These are phyloP conservation scores for Aspergillus tanneri DNA, from an alignment of 2,329 filamentous ascomycete genomes.

Conservation along the genomic window DNA sequence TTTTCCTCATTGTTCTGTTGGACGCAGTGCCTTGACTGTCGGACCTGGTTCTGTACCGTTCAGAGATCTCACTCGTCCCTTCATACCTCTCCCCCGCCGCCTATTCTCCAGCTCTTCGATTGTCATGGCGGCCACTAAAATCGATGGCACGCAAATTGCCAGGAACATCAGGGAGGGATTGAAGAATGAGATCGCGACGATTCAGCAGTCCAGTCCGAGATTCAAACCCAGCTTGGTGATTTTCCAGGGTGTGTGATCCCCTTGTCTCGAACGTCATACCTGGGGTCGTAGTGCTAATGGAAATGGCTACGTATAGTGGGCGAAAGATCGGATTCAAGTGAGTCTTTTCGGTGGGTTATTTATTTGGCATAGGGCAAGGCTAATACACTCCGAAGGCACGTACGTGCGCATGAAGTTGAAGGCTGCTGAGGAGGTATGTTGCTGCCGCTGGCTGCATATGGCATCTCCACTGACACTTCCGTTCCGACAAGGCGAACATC, in stretches of 20 bases:
- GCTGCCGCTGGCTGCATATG: no score
- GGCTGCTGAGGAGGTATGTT: slow-evolving; percentile 79
- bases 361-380: slow-evolving; percentile 5
- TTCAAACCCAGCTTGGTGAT: slow-evolving; percentile 91
- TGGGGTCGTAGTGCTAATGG: slow-evolving; percentile 5
- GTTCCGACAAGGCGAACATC: slow-evolving; percentile 71
- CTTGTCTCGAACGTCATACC: neutral
- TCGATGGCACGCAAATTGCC: slow-evolving; percentile 94
- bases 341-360: slow-evolving; percentile 34
- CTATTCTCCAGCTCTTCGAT: slow-evolving; percentile 54
- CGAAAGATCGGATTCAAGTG: slow-evolving; percentile 88
- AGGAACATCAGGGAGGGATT: slow-evolving; percentile 84
- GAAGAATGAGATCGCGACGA: slow-evolving; percentile 74
- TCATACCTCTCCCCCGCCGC: slow-evolving; percentile 17
- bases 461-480: neutral
- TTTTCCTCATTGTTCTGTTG: slow-evolving; percentile 15
- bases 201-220: slow-evolving; percentile 77
- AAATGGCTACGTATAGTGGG: slow-evolving; percentile 61
- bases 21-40: slow-evolving; percentile 19
- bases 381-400: slow-evolving; percentile 61
- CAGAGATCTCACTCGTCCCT: neutral
- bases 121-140: slow-evolving; percentile 82
- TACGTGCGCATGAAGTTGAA: slow-evolving; percentile 99
- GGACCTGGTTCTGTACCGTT: slow-evolving; percentile 14
- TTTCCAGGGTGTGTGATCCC: slow-evolving; percentile 70